Base-by-base conservation (phyloP, 2,329 filamentous ascomycete genomes). In the Verticillium tricorpus region DNA sequence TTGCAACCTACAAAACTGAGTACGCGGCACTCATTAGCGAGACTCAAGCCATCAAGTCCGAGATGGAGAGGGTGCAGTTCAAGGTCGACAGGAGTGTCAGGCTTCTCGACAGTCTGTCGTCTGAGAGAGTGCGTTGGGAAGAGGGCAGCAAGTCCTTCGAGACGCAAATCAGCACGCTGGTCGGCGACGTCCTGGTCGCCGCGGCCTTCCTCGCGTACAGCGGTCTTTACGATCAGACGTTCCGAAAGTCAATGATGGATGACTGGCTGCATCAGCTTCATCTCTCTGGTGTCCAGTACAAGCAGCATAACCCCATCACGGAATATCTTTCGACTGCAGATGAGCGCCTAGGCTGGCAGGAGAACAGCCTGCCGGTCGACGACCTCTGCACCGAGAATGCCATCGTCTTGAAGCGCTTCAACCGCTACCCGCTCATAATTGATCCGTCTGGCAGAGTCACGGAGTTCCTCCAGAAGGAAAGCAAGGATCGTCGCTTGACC, bases 311-410 rank as follows among this genome's bases (percentile, higher is more conserved):
- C 71, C 93, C 95, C 0, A 85, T 99, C 56, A 97, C 95, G 0
- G 95, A 99, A 74, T 99, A 97, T 71, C 83, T 99, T 17, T 99
- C 96, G 5, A 97, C 92, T 28, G 94, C 96, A 5, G 96, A 99
- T 74, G 93, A 99, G 78, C 87, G 95, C 65, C 84, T 99, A 37
- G 86, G 90, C 66, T 99, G 95, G 95, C 96, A 99, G 78, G 90
- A 93, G 69, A 92, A 99, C 73, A 89, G 89, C 17, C 80, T 99
- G 58, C 95, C 96, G 2, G 94, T 97, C 5, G 95, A 99, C 73
- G 95, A 99, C 72, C 85, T 99, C 50, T 99, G 95, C 82, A 99
- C 95, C 0, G 95, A 99, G 77, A 99, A 99, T 71, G 95, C 96
- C 55, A 97, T 99, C 71, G 90, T 99, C 67, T 85, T 99, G 64